Conservation (phyloP, 768 basidiomycete genomes). For the Gautieria morchelliformis region DNA sequence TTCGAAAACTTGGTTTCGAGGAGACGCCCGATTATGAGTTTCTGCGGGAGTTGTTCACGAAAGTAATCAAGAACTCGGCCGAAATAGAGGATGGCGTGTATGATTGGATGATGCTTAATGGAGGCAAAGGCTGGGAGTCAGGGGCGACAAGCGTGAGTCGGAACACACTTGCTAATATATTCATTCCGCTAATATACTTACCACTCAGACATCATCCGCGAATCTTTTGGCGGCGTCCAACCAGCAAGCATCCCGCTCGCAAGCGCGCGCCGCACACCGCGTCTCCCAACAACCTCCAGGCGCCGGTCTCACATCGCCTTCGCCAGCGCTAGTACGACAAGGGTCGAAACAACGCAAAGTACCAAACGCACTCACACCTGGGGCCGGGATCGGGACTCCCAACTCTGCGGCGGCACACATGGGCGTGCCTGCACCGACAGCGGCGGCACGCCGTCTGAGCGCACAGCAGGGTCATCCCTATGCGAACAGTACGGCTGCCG, state of each 20-base stretch:
- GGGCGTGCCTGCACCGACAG: slow-evolving; percentile 45
- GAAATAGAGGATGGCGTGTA: slow-evolving; percentile 90
- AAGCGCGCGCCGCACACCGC: slow-evolving; percentile 31
- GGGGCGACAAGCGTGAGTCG: background rate
- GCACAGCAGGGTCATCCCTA: slow-evolving; percentile 56
- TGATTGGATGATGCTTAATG: slow-evolving; percentile 93
- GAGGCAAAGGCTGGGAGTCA: slow-evolving; percentile 25
- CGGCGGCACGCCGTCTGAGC: slow-evolving; percentile 35
- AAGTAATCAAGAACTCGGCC: slow-evolving; percentile 84
- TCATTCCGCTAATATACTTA: background rate
- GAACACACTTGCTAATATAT: background rate
- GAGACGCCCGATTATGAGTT: slow-evolving; percentile 99
- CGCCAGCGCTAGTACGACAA: slow-evolving; percentile 69
- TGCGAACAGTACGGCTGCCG: slow-evolving; percentile 30
- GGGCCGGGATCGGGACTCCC: slow-evolving; percentile 40
- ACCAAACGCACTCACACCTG: slow-evolving; percentile 51
- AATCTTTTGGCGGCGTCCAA: slow-evolving; percentile 1
- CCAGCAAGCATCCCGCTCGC: background rate
- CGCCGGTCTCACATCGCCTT: slow-evolving; percentile 49
- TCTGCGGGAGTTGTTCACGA: slow-evolving; percentile 86
- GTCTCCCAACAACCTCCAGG: slow-evolving; percentile 39
- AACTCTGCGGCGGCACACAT: slow-evolving; percentile 67
- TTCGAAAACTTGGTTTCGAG: slow-evolving; percentile 97
- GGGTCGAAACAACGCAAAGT: slow-evolving; percentile 58
- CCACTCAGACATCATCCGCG: background rate